A percentile compares a stretch with the other conserved stretches of the same genome.
Evolutionary conservation across 257 asterid species (phyloP).

Genomic region (Leonotis leonurus): DNA sequence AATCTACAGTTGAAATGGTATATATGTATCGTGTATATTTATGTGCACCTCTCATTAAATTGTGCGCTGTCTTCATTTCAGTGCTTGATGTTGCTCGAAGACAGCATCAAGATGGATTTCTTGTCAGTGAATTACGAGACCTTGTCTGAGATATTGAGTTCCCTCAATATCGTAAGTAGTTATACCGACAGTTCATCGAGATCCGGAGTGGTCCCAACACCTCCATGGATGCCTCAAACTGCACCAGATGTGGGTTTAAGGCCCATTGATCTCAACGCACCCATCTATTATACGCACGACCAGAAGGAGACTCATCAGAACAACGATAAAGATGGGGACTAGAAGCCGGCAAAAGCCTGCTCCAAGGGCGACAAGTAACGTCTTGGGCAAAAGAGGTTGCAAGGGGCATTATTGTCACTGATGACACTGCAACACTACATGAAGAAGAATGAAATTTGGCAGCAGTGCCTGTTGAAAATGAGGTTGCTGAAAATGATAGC

Average conservation of each 20-base stretch:
- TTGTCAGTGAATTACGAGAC: slow-evolving; percentile 49
- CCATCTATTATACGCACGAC: slow-evolving; percentile 44
- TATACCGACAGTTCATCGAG: slow-evolving; percentile 19
- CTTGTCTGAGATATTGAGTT: slow-evolving; percentile 43
- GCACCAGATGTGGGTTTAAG: slow-evolving; percentile 69
- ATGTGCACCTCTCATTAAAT: background rate
- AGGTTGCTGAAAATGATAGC: slow-evolving; percentile 34
- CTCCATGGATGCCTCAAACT: slow-evolving; percentile 85
- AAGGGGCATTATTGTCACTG: background rate
- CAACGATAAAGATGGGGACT: slow-evolving; percentile 28
- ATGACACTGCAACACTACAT: slow-evolving; percentile 17
- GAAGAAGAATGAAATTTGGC: slow-evolving; percentile 31
- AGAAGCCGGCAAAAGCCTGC: slow-evolving; percentile 36
- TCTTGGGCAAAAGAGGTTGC: slow-evolving; percentile 2
- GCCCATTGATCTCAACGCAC: slow-evolving; percentile 68
- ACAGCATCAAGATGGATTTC: slow-evolving; percentile 54
- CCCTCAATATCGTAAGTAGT: slow-evolving; percentile 13
- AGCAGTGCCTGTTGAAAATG: slow-evolving; percentile 26
- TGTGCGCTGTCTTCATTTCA: slow-evolving; percentile 22
- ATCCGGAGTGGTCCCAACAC: slow-evolving; percentile 33
- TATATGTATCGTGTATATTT: background rate
- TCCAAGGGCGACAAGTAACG: slow-evolving; percentile 11
- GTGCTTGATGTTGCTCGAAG: slow-evolving; percentile 58
- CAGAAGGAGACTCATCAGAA: slow-evolving; percentile 40
- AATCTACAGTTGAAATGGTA: background rate